These are phyloP conservation scores for Venturia nashicola DNA, from an alignment of 2,329 filamentous ascomycete genomes.

Conservation along the genomic window DNA sequence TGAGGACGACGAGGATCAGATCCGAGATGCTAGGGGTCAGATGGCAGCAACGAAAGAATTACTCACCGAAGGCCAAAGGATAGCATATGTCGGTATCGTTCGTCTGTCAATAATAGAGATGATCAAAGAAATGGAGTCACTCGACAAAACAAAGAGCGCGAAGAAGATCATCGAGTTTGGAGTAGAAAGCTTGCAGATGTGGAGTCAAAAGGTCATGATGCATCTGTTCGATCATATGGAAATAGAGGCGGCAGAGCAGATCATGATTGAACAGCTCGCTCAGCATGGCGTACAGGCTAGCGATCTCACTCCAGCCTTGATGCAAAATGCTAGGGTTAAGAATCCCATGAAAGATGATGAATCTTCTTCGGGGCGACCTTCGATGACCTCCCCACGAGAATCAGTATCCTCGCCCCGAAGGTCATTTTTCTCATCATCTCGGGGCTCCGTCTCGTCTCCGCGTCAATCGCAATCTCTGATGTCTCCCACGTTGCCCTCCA, in stretches of 20 bases:
- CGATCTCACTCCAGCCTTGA: conserved; percentile 75
- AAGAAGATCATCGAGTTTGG: conserved; percentile 62
- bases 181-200: conserved; percentile 78
- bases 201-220: conserved; percentile 97
- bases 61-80: conserved; percentile 85
- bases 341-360: conserved; percentile 65
- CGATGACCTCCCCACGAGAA: conserved; percentile 20
- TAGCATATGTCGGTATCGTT: conserved; percentile 89
- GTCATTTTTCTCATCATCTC: conserved; percentile 13
- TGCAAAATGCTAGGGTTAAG: conserved; percentile 83
- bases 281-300: conserved; percentile 79
- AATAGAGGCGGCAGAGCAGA: conserved; percentile 67
- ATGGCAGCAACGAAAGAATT: conserved; percentile 94
- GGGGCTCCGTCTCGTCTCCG: conserved; percentile 14
- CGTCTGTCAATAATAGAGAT: conserved; percentile 70
- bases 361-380: conserved; percentile 2
- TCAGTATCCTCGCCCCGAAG: conserved; percentile 9
- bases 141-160: conserved; percentile 50
- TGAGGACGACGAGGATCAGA: conserved; percentile 45
- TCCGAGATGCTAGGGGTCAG: conserved; percentile 53
- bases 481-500: background rate
- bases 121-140: conserved; percentile 51
- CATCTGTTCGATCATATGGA: conserved; percentile 94
- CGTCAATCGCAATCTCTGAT: background rate
- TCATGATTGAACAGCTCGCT: conserved; percentile 97